Percentiles rank a stretch among this genome's conserved stretches.
Evolutionary conservation across 2,329 filamentous ascomycete species (phyloP).

Genomic region (Paracamarosporium sp.): DNA sequence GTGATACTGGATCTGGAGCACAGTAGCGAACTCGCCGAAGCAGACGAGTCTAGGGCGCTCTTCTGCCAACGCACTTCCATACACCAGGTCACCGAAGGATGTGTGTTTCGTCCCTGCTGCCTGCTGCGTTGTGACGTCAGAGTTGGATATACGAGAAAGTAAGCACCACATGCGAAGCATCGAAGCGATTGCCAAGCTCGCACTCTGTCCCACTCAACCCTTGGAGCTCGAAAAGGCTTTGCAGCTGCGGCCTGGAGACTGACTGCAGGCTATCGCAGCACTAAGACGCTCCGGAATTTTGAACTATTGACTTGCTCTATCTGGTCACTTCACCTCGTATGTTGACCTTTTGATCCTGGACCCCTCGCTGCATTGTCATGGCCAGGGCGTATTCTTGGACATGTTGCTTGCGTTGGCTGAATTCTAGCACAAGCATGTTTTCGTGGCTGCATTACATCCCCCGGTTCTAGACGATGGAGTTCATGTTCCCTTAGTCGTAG

Average conservation of each 20-base stretch:
- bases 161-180: background rate
- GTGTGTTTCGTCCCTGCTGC: background rate
- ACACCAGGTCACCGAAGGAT: background rate
- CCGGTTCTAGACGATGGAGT: background rate
- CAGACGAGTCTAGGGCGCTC: background rate
- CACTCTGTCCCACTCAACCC: background rate
- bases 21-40: background rate
- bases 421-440: background rate
- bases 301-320: background rate
- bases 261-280: background rate
- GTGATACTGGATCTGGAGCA: background rate
- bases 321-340: background rate
- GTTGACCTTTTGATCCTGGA: background rate
- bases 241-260: background rate
- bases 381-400: background rate
- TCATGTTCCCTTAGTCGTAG: background rate
- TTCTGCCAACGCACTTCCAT: background rate
- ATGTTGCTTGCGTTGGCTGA: background rate
- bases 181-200: constrained; percentile 5
- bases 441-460: background rate
- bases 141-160: background rate
- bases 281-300: background rate
- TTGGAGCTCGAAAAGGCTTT: background rate
- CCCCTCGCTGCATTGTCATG: background rate
- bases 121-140: background rate